phyloP scores from a whole-genome alignment of 1,139 yeast species.

The Yamadazyma sp. region DNA sequence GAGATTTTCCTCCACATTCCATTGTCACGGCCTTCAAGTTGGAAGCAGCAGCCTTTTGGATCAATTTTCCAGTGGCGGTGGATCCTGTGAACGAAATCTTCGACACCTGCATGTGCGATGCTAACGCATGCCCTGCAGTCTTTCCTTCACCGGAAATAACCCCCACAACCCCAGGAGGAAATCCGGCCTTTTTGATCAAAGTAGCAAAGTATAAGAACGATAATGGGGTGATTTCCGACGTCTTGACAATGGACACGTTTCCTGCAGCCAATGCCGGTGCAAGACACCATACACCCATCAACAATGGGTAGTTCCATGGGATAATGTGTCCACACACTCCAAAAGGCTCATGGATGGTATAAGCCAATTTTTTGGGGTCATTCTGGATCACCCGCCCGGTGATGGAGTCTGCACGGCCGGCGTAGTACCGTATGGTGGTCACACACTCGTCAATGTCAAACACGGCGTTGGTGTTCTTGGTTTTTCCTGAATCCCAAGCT shows the following conservation, averaged over 20 bases:
- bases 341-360: conserved; percentile 77
- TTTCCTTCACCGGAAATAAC: conserved; percentile 58
- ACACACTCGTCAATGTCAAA: conserved; percentile 63
- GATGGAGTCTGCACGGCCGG: conserved; percentile 83
- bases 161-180: conserved; percentile 71
- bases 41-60: conserved; percentile 61
- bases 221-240: conserved; percentile 68
- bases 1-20: conserved; percentile 93
- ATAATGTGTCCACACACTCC: conserved; percentile 81
- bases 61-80: conserved; percentile 59
- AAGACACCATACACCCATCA: conserved; percentile 60
- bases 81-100: conserved; percentile 70
- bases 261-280: conserved; percentile 73
- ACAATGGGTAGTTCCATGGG: conserved; percentile 65
- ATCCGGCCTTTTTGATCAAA: conserved; percentile 61
- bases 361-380: conserved; percentile 66
- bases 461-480: conserved; percentile 48
- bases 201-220: conserved; percentile 56
- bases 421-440: conserved; percentile 64
- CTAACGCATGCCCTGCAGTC: conserved; percentile 58
- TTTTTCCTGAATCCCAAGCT: conserved; percentile 82
- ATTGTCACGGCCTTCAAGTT: conserved; percentile 72
- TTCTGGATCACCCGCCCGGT: conserved; percentile 70
- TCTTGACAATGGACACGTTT: conserved; percentile 60
- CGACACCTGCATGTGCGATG: conserved; percentile 54